These are phyloP conservation scores for Rhodotorula sp. DNA, from an alignment of 1,284 basidiomycete genomes.

Conservation along the genomic window DNA sequence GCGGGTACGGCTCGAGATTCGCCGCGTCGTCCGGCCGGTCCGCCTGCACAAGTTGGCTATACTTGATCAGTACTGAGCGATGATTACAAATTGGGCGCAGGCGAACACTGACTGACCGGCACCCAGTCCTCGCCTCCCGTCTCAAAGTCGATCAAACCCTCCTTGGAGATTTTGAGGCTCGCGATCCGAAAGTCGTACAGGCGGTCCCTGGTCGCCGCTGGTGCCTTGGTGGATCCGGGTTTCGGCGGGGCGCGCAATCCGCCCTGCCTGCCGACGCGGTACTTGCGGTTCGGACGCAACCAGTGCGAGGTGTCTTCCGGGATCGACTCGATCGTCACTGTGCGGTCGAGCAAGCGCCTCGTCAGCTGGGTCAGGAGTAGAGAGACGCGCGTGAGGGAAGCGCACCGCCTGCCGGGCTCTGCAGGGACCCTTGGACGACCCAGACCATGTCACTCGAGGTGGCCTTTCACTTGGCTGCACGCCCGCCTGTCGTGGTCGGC, in stretches of 20 bases:
- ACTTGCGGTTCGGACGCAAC: slow-evolving; percentile 26
- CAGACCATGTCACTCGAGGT: slow-evolving; percentile 31
- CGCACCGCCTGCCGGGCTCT: slow-evolving; percentile 9
- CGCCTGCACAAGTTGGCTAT: neutral
- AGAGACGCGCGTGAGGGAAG: neutral
- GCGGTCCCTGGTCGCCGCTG: neutral
- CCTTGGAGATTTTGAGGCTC: slow-evolving; percentile 16
- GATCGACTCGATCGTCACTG: slow-evolving; percentile 2
- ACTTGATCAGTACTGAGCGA: too few relatives aligned
- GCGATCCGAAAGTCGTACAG: slow-evolving; percentile 34
- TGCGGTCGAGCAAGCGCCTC: too few relatives aligned
- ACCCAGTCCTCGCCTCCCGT: slow-evolving; percentile 23
- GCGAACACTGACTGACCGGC: slow-evolving; percentile 2
- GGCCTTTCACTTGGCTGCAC: too few relatives aligned
- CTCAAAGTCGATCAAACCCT: slow-evolving; percentile 20
- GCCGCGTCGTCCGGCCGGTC: slow-evolving; percentile 13
- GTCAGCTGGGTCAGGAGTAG: neutral
- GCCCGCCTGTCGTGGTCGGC: too few relatives aligned
- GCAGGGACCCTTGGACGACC: slow-evolving; percentile 27
- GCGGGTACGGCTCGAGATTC: slow-evolving; percentile 30
- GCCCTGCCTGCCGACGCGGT: slow-evolving; percentile 31
- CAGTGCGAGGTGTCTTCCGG: slow-evolving; percentile 15
- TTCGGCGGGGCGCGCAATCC: neutral
- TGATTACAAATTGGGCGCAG: neutral
- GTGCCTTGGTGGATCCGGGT: neutral